Conservation (phyloP, 1,139 yeast genomes). For the Suhomyces taliae region DNA sequence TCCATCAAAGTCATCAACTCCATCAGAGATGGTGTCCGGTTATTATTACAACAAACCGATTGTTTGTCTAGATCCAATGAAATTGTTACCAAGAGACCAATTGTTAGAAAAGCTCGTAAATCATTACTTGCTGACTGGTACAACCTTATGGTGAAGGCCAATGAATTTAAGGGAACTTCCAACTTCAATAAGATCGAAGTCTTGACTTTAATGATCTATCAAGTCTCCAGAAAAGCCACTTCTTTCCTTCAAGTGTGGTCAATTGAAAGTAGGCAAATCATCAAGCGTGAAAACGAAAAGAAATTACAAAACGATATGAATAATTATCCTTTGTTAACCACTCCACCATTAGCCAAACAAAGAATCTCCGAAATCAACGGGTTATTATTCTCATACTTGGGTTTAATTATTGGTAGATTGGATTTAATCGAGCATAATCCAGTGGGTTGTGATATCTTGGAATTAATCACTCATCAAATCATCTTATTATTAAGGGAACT, state of each 20-base stretch:
- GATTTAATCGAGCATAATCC: conserved; percentile 75
- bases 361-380: conserved; percentile 76
- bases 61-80: conserved; percentile 84
- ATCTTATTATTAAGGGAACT: conserved; percentile 64
- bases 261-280: conserved; percentile 48
- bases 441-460: conserved; percentile 65
- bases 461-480: conserved; percentile 65
- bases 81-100: conserved; percentile 68
- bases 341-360: conserved; percentile 68
- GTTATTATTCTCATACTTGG: conserved; percentile 67
- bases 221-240: conserved; percentile 72
- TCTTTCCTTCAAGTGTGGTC: conserved; percentile 77
- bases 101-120: conserved; percentile 74
- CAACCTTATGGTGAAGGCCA: conserved; percentile 81
- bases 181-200: conserved; percentile 66
- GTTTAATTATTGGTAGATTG: conserved; percentile 67
- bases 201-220: conserved; percentile 69
- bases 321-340: conserved; percentile 43
- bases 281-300: conserved; percentile 38
- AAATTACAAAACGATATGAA: conserved; percentile 41
- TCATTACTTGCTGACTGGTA: conserved; percentile 88
- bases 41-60: conserved; percentile 71
- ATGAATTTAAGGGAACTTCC: conserved; percentile 73
- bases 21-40: conserved; percentile 81
- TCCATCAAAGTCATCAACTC: conserved; percentile 43